Evolutionary conservation across 768 basidiomycete genomes (phyloP), one percentile per base, ranked within the genome.

Genomic region (Neoboletus magnificus): DNA sequence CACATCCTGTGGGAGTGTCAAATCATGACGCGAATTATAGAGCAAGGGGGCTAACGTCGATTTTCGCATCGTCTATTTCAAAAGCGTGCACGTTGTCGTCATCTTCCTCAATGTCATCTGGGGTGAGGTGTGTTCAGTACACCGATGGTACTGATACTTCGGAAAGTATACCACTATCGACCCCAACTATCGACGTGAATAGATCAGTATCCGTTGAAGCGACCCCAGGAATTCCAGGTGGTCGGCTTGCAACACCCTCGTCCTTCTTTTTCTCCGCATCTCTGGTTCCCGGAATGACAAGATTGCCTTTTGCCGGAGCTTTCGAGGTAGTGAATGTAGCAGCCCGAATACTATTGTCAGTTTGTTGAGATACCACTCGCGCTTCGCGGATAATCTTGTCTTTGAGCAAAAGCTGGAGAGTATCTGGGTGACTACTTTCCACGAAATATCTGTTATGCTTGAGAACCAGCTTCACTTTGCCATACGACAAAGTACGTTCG

Each of bases 371-470:
- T 45, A 86, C 77, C 7, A 93, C 86, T 32, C 94, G 84, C 25
- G 93, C 91, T 58, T 90, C 88, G 32, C 89, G 83, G 52, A 96
- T 97, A 20, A 88, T 74, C 54, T 79, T 79, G 73, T 99, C 97
- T 66, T 93, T 90, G 41, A 99, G 79, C 33, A 98, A 76, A 20
- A 85, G 76, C 64, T 97, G 90, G 27, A 98, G 79, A 12, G 93
- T 93, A 52, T 98, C 95, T 2, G 95, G 94, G 65, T 97, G 92
- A 61, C 85, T 89, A 29, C 93, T 96, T 71, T 99, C 97, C 64
- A 99, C 92, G 64, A 83, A 98, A 72, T 98, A 98, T 64, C 89
- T 91, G 79, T 98, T 98, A 70, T 98, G 90, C 70, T 99, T 98
- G 62, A 99, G 77, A 8, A 99, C 97, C 46, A 99, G 85, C 67